Conservation (phyloP, 768 basidiomycete species). For the Strobilomyces confusus region DNA sequence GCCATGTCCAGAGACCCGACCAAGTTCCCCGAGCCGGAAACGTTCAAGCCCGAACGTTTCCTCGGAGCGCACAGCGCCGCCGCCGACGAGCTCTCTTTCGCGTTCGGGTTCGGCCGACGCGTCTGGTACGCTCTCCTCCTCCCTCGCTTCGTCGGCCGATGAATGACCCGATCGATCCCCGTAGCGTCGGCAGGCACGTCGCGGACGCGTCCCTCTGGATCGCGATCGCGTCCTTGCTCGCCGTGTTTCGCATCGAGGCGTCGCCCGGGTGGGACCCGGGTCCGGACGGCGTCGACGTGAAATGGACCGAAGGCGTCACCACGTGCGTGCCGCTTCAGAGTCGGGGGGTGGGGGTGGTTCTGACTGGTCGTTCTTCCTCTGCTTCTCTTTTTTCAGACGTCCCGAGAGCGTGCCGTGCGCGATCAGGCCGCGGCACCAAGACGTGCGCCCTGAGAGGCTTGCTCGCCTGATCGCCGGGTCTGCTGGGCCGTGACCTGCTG, state of each 20-base stretch:
- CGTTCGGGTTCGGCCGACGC: slow-evolving; percentile 43
- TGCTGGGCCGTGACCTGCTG: slow-evolving; percentile 2
- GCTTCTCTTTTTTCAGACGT: slow-evolving; percentile 2
- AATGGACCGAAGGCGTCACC: slow-evolving; percentile 19
- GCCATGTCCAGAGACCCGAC: slow-evolving; percentile 35
- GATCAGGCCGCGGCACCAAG: slow-evolving; percentile 7
- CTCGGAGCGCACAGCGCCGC: slow-evolving; percentile 9
- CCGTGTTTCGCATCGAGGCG: slow-evolving; percentile 14
- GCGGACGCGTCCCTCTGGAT: slow-evolving; percentile 37
- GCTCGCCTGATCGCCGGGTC: slow-evolving; percentile 8
- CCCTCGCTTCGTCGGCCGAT: not conserved
- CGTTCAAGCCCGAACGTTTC: slow-evolving; percentile 38
- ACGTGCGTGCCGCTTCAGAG: slow-evolving; percentile 15
- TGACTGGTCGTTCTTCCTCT: not conserved
- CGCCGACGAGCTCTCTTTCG: slow-evolving; percentile 18
- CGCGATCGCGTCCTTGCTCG: slow-evolving; percentile 20
- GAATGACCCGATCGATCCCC: not conserved
- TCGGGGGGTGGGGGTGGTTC: no score
- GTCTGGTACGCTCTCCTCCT: slow-evolving; percentile 4
- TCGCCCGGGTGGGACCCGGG: slow-evolving; percentile 16
- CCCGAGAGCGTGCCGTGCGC: slow-evolving; percentile 11
- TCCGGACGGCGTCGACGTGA: slow-evolving; percentile 17
- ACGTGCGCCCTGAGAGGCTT: slow-evolving; percentile 10
- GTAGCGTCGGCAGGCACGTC: slow-evolving; percentile 42
- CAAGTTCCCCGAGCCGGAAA: slow-evolving; percentile 35